These are phyloP conservation scores for Colletotrichum nymphaeae DNA, from an alignment of 2,329 filamentous ascomycete species.

Conservation along the genomic window DNA sequence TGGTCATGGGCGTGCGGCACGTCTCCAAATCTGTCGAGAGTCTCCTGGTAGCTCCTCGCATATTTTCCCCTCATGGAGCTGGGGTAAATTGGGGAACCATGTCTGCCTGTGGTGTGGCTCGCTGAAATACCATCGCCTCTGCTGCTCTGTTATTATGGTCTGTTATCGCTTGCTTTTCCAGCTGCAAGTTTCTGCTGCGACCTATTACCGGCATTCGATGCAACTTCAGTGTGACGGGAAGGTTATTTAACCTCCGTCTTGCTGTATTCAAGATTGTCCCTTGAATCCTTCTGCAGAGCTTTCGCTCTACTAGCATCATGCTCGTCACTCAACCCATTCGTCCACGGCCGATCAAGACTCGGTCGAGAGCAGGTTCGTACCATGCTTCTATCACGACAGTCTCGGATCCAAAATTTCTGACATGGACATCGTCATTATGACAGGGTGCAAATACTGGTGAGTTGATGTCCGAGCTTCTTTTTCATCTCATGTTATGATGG, in stretches of 20 bases:
- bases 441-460: constrained; percentile 37
- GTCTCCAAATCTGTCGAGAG: constrained; percentile 24
- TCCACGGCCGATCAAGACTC: constrained; percentile 35
- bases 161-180: neutral
- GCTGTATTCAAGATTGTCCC: neutral
- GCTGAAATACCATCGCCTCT: constrained; percentile 21
- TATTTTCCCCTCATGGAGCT: constrained; percentile 28
- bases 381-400: neutral
- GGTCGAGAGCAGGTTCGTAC: constrained; percentile 37
- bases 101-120: neutral
- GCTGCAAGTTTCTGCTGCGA: neutral
- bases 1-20: neutral
- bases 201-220: neutral
- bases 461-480: neutral
- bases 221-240: neutral
- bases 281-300: neutral
- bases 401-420: constrained; percentile 14
- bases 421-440: neutral
- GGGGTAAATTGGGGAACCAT: constrained; percentile 32
- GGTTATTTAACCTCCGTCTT: constrained; percentile 2
- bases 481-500: neutral
- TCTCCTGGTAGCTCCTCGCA: neutral
- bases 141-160: neutral
- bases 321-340: constrained; percentile 34
- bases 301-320: constrained; percentile 11